Conservation (phyloP, 1,284 basidiomycete genomes). For the Macrocybe sp. region DNA sequence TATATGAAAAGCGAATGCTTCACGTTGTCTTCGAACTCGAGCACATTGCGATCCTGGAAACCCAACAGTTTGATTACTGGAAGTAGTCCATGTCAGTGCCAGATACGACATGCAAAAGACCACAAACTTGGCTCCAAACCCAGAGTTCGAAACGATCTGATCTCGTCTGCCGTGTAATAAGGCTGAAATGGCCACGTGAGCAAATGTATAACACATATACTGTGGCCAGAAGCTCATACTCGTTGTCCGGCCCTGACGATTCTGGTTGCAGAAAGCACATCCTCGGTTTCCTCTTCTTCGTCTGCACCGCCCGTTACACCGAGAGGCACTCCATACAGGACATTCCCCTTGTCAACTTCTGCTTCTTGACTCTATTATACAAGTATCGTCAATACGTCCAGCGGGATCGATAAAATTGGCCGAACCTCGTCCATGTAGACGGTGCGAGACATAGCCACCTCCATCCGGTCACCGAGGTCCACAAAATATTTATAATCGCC, state of each 20-base stretch:
- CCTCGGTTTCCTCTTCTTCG: conserved; percentile 36
- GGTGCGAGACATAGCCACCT: conserved; percentile 66
- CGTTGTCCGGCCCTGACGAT: conserved; percentile 44
- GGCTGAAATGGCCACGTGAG: conserved; percentile 38
- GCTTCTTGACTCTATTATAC: conserved; percentile 47
- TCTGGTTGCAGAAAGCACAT: conserved; percentile 27
- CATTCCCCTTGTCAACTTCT: conserved; percentile 51
- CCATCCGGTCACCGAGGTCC: conserved; percentile 73
- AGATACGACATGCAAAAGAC: background rate
- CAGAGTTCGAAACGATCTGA: conserved; percentile 75
- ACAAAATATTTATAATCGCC: conserved; percentile 77
- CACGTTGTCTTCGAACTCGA: conserved; percentile 84
- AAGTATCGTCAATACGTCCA: background rate
- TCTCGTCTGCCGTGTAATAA: conserved; percentile 83
- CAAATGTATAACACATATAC: too few species aligned
- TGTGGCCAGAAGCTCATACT: conserved; percentile 24
- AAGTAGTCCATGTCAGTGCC: background rate
- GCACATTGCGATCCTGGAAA: conserved; percentile 74
- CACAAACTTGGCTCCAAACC: conserved; percentile 65
- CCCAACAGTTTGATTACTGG: conserved; percentile 85
- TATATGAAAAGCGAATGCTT: conserved; percentile 92
- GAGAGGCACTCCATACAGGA: conserved; percentile 59
- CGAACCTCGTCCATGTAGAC: conserved; percentile 76
- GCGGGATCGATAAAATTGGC: background rate
- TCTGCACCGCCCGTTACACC: conserved; percentile 40